These are phyloP conservation scores for Mortierella claussenii DNA, from an alignment of 192 early-diverging fungal species.

Conservation along the genomic window DNA sequence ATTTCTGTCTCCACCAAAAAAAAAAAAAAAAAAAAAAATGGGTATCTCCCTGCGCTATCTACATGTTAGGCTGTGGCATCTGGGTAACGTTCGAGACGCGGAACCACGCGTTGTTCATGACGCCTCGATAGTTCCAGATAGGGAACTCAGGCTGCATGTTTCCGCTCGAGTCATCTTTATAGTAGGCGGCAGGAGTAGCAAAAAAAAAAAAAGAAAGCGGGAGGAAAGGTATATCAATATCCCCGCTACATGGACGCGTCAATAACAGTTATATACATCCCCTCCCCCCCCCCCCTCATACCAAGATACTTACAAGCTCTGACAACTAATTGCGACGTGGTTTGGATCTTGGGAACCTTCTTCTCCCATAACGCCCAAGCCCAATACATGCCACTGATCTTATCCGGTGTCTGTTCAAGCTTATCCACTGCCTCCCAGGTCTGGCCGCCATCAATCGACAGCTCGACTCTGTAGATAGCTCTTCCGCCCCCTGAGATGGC, in stretches of 20 bases:
- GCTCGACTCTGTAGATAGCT: slow-evolving; percentile 82
- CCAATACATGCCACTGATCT: slow-evolving; percentile 66
- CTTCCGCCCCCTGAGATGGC: slow-evolving; percentile 83
- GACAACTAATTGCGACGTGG: slow-evolving; percentile 71
- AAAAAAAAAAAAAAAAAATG: too few relatives aligned
- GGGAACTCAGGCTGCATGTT: slow-evolving; percentile 88
- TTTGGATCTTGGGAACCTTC: slow-evolving; percentile 55
- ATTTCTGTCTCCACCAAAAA: too few relatives aligned
- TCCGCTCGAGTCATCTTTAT: slow-evolving; percentile 81
- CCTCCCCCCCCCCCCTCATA: too few relatives aligned
- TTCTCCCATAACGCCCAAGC: slow-evolving; percentile 89
- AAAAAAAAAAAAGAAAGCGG: neutral
- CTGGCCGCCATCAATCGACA: slow-evolving; percentile 85
- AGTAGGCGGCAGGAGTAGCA: too few relatives aligned
- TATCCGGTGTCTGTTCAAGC: slow-evolving; percentile 56
- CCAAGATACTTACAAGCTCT: slow-evolving; percentile 78
- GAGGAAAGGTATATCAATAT: neutral
- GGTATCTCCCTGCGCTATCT: neutral
- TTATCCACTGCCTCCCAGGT: slow-evolving; percentile 84
- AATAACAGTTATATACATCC: too few relatives aligned
- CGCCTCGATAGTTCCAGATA: slow-evolving; percentile 83
- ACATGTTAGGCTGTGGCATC: slow-evolving; percentile 41
- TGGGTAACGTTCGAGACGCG: slow-evolving; percentile 28
- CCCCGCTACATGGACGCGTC: too few relatives aligned
- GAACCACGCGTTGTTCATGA: slow-evolving; percentile 80